Evolutionary conservation across 768 basidiomycete species (phyloP).

Genomic region (Rhizopogon rudus): DNA sequence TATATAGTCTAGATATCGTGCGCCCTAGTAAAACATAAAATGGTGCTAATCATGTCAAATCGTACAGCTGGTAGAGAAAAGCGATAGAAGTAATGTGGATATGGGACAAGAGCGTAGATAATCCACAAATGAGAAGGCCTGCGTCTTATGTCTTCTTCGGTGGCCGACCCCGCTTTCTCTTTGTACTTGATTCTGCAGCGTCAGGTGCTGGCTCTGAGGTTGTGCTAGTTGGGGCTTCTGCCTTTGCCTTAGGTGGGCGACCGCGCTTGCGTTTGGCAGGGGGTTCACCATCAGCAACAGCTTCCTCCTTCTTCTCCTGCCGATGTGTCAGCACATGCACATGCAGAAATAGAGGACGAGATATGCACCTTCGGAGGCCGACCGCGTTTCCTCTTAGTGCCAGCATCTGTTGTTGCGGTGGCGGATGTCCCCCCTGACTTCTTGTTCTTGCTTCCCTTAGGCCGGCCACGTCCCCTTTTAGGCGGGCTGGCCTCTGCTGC

Average conservation of each 20-base stretch:
- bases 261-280: constrained; percentile 66
- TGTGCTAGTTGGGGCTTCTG: constrained; percentile 35
- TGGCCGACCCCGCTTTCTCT: constrained; percentile 74
- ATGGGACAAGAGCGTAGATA: constrained; percentile 7
- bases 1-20: constrained; percentile 31
- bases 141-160: constrained; percentile 36
- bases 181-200: constrained; percentile 43
- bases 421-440: constrained; percentile 34
- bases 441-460: constrained; percentile 84
- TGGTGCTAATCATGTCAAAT: constrained; percentile 29
- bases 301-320: constrained; percentile 32
- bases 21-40: constrained; percentile 28
- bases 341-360: constrained; percentile 3
- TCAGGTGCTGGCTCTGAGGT: constrained; percentile 19
- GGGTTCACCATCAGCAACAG: constrained; percentile 48
- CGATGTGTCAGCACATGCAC: constrained; percentile 17
- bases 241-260: constrained; percentile 68
- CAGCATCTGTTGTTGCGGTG: constrained; percentile 20
- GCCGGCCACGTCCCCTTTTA: constrained; percentile 85
- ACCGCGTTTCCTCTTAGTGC: constrained; percentile 42
- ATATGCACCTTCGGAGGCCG: constrained; percentile 46
- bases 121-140: constrained; percentile 19
- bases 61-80: constrained; percentile 28
- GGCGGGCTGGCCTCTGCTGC: constrained; percentile 37
- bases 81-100: constrained; percentile 1